Evolutionary conservation across 441 rosid species (phyloP).

Genomic region (Metrosideros polymorpha): DNA sequence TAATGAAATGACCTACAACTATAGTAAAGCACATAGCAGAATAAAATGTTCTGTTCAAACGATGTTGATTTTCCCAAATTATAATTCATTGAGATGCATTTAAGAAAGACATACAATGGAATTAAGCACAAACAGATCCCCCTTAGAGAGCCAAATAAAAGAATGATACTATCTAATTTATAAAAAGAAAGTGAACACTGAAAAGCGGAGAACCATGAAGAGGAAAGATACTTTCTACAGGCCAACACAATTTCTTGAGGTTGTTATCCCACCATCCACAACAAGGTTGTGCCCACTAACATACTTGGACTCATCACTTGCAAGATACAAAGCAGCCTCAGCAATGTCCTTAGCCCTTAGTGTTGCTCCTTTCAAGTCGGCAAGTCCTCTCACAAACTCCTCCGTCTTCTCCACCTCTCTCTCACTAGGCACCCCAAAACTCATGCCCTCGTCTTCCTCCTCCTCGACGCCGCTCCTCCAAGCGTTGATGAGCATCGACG

Average conservation of each 20-base stretch:
- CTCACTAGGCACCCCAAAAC: conserved; percentile 6
- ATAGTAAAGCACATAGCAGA: neutral
- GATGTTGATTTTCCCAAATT: neutral
- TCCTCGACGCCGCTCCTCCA: conserved; percentile 34
- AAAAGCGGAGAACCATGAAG: neutral
- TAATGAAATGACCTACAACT: neutral
- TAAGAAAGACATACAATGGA: neutral
- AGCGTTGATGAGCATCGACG: conserved; percentile 67
- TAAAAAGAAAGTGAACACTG: neutral
- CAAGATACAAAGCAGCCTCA: conserved; percentile 76
- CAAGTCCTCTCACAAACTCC: conserved; percentile 70
- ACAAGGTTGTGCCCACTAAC: conserved; percentile 94
- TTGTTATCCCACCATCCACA: conserved; percentile 83
- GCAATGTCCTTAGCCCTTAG: conserved; percentile 66
- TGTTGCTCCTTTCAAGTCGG: conserved; percentile 47
- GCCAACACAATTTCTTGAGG: conserved; percentile 69
- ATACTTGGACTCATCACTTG: conserved; percentile 77
- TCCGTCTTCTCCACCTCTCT: conserved; percentile 63
- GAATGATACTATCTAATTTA: neutral
- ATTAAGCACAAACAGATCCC: neutral
- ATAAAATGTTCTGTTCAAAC: neutral
- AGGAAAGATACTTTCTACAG: conserved; percentile 20
- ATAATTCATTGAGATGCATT: neutral
- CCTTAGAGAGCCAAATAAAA: neutral
- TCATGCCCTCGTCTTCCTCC: conserved; percentile 26